phyloP scores from a whole-genome alignment of 768 basidiomycete species.

The Serendipita indica region DNA sequence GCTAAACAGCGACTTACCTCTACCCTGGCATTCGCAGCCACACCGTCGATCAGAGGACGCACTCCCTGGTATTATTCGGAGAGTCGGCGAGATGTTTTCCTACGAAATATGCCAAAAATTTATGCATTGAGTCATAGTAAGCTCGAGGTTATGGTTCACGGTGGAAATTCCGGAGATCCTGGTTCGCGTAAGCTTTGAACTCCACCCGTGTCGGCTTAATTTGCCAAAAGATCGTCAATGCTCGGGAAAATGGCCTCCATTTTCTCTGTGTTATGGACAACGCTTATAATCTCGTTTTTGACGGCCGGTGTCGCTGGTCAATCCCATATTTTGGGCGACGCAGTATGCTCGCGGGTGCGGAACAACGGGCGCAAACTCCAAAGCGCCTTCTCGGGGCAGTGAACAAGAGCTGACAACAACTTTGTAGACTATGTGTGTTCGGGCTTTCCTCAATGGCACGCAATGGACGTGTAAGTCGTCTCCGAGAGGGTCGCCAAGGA shows the following conservation, averaged over 20 bases:
- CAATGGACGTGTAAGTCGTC: conserved; percentile 9
- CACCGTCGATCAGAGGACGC: too few relatives aligned
- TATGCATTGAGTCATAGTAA: too few relatives aligned
- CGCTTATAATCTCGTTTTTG: not conserved
- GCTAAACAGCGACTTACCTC: too few relatives aligned
- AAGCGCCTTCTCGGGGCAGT: too few relatives aligned
- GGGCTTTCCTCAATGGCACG: conserved; percentile 6
- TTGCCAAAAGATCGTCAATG: not conserved
- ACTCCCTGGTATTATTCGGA: too few relatives aligned
- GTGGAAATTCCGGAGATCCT: too few relatives aligned
- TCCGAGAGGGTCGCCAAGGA: not conserved
- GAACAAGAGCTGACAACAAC: not conserved
- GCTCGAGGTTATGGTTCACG: too few relatives aligned
- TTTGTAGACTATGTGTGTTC: conserved; percentile 5
- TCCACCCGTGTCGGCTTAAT: not conserved
- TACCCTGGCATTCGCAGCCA: too few relatives aligned
- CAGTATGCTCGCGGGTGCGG: not conserved
- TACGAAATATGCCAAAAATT: too few relatives aligned
- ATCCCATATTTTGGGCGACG: not conserved
- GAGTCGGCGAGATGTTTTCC: too few relatives aligned
- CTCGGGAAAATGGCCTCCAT: not conserved
- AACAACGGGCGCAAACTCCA: too few relatives aligned
- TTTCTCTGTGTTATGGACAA: not conserved
- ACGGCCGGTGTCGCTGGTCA: not conserved
- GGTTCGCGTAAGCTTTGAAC: too few relatives aligned